A percentile compares a stretch with the other conserved stretches of the same genome.
Conservation (phyloP, 176 grass and related monocot genomes). For the Triticum urartu region DNA sequence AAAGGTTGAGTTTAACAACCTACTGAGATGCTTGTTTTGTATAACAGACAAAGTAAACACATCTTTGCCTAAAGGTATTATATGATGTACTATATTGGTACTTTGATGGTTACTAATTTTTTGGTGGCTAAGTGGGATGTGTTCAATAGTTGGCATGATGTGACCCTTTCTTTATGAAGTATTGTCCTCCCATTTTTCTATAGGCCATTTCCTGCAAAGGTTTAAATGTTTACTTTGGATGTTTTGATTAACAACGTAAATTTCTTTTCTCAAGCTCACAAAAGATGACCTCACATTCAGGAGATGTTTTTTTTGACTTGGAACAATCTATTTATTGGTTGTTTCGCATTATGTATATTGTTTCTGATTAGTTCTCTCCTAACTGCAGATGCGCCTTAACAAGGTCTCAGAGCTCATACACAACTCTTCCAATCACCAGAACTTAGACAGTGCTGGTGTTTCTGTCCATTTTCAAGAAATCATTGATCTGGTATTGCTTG, state of each 20-base stretch:
- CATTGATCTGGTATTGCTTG: constrained; percentile 76
- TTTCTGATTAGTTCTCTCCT: constrained; percentile 18
- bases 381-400: constrained; percentile 86
- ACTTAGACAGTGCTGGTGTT: constrained; percentile 82
- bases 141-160: background rate
- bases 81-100: constrained; percentile 10
- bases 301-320: constrained; percentile 16
- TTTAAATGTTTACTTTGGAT: constrained; percentile 7
- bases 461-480: constrained; percentile 99
- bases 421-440: constrained; percentile 91
- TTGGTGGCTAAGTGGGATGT: background rate
- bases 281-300: background rate
- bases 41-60: background rate
- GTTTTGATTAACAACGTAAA: constrained; percentile 10
- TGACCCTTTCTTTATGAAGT: background rate
- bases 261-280: background rate
- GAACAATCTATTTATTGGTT: background rate
- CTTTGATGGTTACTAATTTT: background rate
- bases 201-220: constrained; percentile 13
- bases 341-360: background rate
- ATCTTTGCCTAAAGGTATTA: background rate
- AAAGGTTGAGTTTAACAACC: background rate
- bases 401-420: constrained; percentile 99
- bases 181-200: constrained; percentile 4
- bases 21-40: constrained; percentile 12